Evolutionary conservation across 768 basidiomycete species (phyloP).

Genomic region (Wakefieldia striispora): DNA sequence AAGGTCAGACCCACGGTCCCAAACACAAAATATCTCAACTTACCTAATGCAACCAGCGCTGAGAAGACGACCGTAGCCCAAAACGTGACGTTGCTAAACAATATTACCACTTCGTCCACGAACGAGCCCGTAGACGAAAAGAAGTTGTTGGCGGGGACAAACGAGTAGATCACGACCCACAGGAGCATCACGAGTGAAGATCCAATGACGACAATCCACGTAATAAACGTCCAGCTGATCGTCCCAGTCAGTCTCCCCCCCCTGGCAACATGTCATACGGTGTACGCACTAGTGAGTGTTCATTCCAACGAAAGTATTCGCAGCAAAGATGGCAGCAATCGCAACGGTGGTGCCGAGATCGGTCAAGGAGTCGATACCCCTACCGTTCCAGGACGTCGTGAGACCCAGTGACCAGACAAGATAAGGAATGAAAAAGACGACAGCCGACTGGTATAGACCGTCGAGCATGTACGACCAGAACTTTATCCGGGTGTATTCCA

Average conservation of each 20-base stretch:
- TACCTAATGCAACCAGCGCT: slow-evolving; percentile 70
- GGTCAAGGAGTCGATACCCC: slow-evolving; percentile 70
- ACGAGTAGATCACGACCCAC: slow-evolving; percentile 91
- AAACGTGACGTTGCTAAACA: slow-evolving; percentile 79
- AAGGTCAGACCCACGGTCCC: slow-evolving; percentile 8
- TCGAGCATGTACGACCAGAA: slow-evolving; percentile 97
- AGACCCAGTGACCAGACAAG: slow-evolving; percentile 64
- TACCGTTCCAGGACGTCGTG: slow-evolving; percentile 74
- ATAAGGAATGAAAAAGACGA: slow-evolving; percentile 87
- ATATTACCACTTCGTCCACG: slow-evolving; percentile 63
- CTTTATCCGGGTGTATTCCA: slow-evolving; percentile 87
- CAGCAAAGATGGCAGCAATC: slow-evolving; percentile 82
- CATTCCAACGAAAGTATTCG: slow-evolving; percentile 87
- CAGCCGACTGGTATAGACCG: slow-evolving; percentile 87
- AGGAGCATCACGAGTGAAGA: slow-evolving; percentile 78
- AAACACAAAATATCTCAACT: slow-evolving; percentile 16
- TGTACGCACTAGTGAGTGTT: slow-evolving; percentile 82
- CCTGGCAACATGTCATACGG: slow-evolving; percentile 1
- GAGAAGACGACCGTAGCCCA: slow-evolving; percentile 79
- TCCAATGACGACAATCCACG: slow-evolving; percentile 78
- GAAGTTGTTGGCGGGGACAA: slow-evolving; percentile 68
- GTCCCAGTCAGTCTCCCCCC: slow-evolving; percentile 1
- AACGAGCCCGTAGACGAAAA: slow-evolving; percentile 74
- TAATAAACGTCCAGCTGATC: slow-evolving; percentile 78
- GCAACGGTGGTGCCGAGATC: slow-evolving; percentile 94